These are phyloP conservation scores for Uronychia binucleata DNA, from an alignment of 73 alveolate genomes.

Conservation along the genomic window DNA sequence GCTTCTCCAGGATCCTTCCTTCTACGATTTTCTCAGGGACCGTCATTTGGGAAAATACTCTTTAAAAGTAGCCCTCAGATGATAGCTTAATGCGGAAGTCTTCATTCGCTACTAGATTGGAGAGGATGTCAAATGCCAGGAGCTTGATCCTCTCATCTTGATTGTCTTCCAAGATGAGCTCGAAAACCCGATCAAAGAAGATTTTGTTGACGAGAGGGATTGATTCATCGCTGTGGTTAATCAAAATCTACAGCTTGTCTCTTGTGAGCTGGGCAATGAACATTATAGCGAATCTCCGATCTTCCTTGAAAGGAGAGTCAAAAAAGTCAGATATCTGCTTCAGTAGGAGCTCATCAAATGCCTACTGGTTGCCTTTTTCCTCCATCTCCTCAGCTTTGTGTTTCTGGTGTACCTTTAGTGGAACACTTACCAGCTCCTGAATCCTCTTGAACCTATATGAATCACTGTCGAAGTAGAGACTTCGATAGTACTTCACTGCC, in stretches of 20 bases:
- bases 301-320: slow-evolving; percentile 62
- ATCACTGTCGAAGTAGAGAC: slow-evolving; percentile 61
- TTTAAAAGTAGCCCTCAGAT: slow-evolving; percentile 39
- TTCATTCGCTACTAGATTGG: slow-evolving; percentile 48
- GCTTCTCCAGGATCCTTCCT: slow-evolving; percentile 36
- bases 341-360: slow-evolving; percentile 1
- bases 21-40: slow-evolving; percentile 1
- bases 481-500: slow-evolving; percentile 54
- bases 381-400: not conserved
- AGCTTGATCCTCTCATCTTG: slow-evolving; percentile 52
- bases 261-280: slow-evolving; percentile 54
- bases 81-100: slow-evolving; percentile 30
- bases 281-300: slow-evolving; percentile 51
- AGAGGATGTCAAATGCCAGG: slow-evolving; percentile 43
- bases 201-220: slow-evolving; percentile 36
- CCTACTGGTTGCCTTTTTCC: not conserved
- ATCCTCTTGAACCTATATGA: slow-evolving; percentile 53
- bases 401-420: not conserved
- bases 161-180: slow-evolving; percentile 30
- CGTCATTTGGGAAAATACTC: slow-evolving; percentile 28
- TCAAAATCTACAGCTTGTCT: slow-evolving; percentile 17
- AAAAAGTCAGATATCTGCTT: slow-evolving; percentile 40
- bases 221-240: not conserved
- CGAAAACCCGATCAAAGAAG: slow-evolving; percentile 52
- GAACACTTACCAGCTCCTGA: not conserved